Base-by-base conservation (phyloP, 257 asterid species). In the Plantago ovata region DNA sequence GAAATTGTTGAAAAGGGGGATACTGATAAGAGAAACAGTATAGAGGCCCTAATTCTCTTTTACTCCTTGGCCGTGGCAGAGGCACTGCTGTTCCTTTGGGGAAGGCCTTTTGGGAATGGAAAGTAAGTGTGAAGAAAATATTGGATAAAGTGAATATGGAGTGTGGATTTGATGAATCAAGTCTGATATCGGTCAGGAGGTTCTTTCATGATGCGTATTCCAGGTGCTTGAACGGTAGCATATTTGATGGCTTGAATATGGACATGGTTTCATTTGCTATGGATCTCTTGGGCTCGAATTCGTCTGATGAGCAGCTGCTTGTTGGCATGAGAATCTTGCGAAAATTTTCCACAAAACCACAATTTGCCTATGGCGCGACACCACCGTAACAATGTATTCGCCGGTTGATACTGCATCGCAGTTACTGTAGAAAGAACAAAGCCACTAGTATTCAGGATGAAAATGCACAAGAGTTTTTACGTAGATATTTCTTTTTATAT, bases 51-150 rank as follows among this genome's bases (percentile, higher is more conserved):
- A 43, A 64, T 80, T n/a, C 81, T 93, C 36, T 93, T 93, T 73
- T 93, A 93, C 33, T 79, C 96, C 16, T 59, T 86, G 47, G 94
- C 99, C 3, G 65, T 93, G 32, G 79, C 95, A 1, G 99, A 93
- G 62, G 99, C 99, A 8, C 55, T 81, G 77, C 45, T 86, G 65
- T 93, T 93, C 65, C 84, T 7, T 44, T 93, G 61, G 99, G 89
- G 81, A 93, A 84, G 61, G 95, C 94, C 16, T 93, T 84, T 38
- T 89, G 96, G 94, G 95, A 93, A 44, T 93, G 94, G 95, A 93
- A 89, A 54, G 87, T 93, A 0, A 80, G 74, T 20, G 68, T 68
- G 9, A 19, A 65, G 4, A 67, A 58, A 15, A 44, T 93, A 2
- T 51, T 93, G 59, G 89, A 93, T 11, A 60, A 78, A 18, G 97